Evolutionary conservation across 1,139 yeast species (phyloP), one percentile per base, ranked within the genome.

Genomic region (Protomyces pachydermus): DNA sequence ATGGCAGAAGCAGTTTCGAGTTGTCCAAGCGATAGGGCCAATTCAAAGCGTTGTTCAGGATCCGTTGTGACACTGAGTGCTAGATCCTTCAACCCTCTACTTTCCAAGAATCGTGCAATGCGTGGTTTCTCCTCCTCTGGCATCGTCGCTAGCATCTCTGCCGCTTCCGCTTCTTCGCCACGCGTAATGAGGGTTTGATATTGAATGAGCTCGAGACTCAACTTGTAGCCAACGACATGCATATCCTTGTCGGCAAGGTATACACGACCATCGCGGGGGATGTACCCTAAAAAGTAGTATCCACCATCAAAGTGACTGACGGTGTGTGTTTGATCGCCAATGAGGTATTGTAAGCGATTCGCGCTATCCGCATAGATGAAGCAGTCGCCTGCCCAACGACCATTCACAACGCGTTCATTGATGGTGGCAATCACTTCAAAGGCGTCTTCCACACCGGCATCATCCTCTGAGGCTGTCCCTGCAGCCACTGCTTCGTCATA

Each of bases 381-480:
- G 53, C 95, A 97, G 78, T 93, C 98, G 70, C 98, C 98, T 71
- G 91, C 90, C 88, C 97, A 93, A 74, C 86, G 86, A 72, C 97
- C 97, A 23, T 96, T 87, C 67, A 88, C 84, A 51, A 93, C 84
- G 37, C 86, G 78, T 73, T 93, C 98, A 65, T 85, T 84, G 68
- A 91, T 82, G 68, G 95, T 96, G 72, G 85, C 84, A 66, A 89
- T 79, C 35, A 91, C 95, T 67, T 89, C 95, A 75, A 95, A 90
- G 10, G 95, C 83, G 53, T 82, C 85, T 72, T 87, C 96, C 51
- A 88, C 88, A 69, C 97, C 97, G 74, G 90, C 96, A 72, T 88
- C 95, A 14, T 86, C 84, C 71, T 85, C 89, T 66, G 84, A 77
- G 39, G 79, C 76, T 16, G 69, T 64, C 35, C 83, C 88, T 62